phyloP scores from a whole-genome alignment of 345 rosid genomes.

The Ceriops zippeliana region DNA sequence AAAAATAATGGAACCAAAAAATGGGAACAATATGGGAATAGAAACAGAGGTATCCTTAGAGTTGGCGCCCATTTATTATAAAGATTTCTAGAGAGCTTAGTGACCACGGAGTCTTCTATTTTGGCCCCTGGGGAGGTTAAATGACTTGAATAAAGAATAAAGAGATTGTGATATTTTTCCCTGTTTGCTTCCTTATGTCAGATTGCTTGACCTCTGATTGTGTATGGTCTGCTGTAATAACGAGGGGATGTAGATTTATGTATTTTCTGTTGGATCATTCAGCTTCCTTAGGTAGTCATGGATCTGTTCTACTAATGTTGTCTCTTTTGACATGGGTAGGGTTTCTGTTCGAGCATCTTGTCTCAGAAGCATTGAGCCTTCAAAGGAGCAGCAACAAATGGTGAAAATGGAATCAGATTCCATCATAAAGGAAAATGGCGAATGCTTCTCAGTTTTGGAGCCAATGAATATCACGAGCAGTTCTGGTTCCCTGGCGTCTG shows the following conservation, averaged over 20 bases:
- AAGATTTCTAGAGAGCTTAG: background rate
- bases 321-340: conserved; percentile 36
- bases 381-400: conserved; percentile 30
- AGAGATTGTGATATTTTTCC: no score
- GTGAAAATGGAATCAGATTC: conserved; percentile 23
- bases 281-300: background rate
- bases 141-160: no score
- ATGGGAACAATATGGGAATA: background rate
- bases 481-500: conserved; percentile 15
- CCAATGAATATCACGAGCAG: conserved; percentile 4
- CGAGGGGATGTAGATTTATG: no score
- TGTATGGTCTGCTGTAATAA: no score
- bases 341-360: conserved; percentile 51
- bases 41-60: no score
- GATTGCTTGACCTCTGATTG: no score
- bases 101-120: no score
- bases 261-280: no score
- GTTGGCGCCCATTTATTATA: background rate
- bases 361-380: conserved; percentile 39
- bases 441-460: conserved; percentile 21
- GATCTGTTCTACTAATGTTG: background rate
- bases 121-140: no score
- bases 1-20: background rate
- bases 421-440: conserved; percentile 27
- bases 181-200: no score